Evolutionary conservation across 1,284 basidiomycete species (phyloP), one percentile per base, ranked within the genome.

Genomic region (Rhizoctonia solani): DNA sequence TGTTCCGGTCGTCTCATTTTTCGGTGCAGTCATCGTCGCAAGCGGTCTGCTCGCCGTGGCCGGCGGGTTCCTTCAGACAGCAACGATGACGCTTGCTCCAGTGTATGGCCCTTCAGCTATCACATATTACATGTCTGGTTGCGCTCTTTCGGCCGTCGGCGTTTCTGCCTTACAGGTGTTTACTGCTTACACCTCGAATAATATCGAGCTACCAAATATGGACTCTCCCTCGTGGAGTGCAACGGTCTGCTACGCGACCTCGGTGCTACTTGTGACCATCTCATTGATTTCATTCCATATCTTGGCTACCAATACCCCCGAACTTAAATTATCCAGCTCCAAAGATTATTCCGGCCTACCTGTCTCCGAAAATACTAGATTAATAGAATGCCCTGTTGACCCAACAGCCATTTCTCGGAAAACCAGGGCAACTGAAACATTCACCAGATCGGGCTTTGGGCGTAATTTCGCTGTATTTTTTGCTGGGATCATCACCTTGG

Each of bases 401-500:
- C 37, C 44, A 14, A 19, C 19, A 29, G n/a, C 42, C 16, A 21
- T 14, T 6, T 29, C 16, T 27, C 13, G 42, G 32, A 4, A 32
- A 2, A 44, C 19, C 54, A 25, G 21, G 39, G 23, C 37, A 32
- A 11, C 14, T 3, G 13, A 41, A 47, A 34, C 9, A 34, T 9
- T 13, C 13, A 6, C 74, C 79, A 82, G 66, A 95, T 95, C 74
- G 72, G 82, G 4, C 73, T 54, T 29, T 54, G 19, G 80, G 4
- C 88, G 87, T 74, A 87, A 94, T 75, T 72, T 91, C 55, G 86
- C 92, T 11, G 85, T 90, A 3, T 83, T 85, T 4, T 92, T 87
- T 74, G 86, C 88, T 2, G 94, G 92, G 73, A 75, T 86, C 19
- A 82, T 92, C 42, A 95, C 93, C 13, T 77, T 96, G 74, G 92